Base-by-base conservation (phyloP, 148 eudicot genomes). In the Polygonum aviculare region DNA sequence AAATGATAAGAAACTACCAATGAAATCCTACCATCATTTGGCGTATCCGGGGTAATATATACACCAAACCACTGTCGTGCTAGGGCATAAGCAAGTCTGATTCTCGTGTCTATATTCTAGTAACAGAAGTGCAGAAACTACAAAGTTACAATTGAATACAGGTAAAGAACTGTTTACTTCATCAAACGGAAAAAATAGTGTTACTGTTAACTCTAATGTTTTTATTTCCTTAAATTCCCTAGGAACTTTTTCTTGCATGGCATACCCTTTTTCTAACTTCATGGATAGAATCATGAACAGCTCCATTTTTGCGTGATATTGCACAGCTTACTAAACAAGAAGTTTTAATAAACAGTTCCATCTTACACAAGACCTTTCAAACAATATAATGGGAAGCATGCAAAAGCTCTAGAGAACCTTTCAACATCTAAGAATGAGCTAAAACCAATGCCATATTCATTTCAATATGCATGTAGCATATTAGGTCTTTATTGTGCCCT, bases 61-160 rank as follows among this genome's bases (percentile, higher is more conserved):
- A 95, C 93, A 73, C 98, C 98, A 85, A 95, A 95, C 98, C 98
- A 95, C 81, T 92, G 98, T 71, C 92, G 84, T 82, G 98, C 94
- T 79, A 95, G 96, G 73, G 97, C 97, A 86, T 86, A 83, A 73
- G 97, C 92, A 79, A 95, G 90, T 82, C 83, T 89, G 69, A 92
- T 90, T 83, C 97, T 90, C 75, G 98, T 92, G 83, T 83, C 91
- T 81, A 95, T 89, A 14, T 89, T 89, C 98, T 94, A 94, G 78
- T 59, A 70, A 76, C 77, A 57, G 18, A 31, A 70, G 48, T 22
- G 70, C 8, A 73, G 52, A 33, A 59, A 35, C 15, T 67, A 35
- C 14, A 36, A 16, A 5, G 19, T 3, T 67, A 67, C 5, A 11
- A 15, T 67, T 36, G 19, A 31, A 9, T 14, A 67, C 8, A 7